Conservation (phyloP, 305 asterid genomes). For the Ruellia speciosa region DNA sequence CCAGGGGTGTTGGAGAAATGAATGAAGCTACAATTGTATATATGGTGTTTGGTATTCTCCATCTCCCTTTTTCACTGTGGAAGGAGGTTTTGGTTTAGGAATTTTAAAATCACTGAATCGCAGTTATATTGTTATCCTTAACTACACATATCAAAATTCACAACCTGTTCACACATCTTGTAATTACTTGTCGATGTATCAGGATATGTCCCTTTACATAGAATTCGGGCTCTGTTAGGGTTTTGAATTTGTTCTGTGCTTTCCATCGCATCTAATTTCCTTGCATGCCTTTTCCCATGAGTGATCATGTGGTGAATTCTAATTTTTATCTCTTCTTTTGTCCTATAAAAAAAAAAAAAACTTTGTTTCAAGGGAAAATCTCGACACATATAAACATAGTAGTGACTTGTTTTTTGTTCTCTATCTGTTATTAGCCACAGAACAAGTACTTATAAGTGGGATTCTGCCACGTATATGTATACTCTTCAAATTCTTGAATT, state of each 20-base stretch:
- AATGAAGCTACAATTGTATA: slow-evolving; percentile 1
- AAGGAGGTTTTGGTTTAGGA: background rate
- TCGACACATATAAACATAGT: no score
- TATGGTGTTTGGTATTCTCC: background rate
- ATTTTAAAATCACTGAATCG: slow-evolving; percentile 8
- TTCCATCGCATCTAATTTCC: slow-evolving; percentile 7
- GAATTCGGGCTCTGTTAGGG: slow-evolving; percentile 8
- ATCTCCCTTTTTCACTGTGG: background rate
- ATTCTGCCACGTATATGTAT: slow-evolving; percentile 12
- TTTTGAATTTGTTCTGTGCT: slow-evolving; percentile 6
- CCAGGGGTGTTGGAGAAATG: slow-evolving; percentile 11
- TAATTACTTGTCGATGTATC: background rate
- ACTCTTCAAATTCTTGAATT: slow-evolving; percentile 13
- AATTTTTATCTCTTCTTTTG: no score
- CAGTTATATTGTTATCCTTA: background rate
- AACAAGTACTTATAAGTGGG: slow-evolving; percentile 12
- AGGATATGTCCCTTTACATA: background rate
- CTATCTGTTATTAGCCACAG: slow-evolving; percentile 8
- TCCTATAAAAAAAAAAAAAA: background rate
- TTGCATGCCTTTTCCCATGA: background rate
- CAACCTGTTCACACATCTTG: background rate
- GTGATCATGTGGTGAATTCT: background rate
- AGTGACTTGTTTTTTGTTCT: slow-evolving; percentile 14
- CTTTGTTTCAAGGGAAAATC: no score
- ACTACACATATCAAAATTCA: background rate